Base-by-base conservation (phyloP, 2,329 filamentous ascomycete species). In the Erysiphe pulchra region DNA sequence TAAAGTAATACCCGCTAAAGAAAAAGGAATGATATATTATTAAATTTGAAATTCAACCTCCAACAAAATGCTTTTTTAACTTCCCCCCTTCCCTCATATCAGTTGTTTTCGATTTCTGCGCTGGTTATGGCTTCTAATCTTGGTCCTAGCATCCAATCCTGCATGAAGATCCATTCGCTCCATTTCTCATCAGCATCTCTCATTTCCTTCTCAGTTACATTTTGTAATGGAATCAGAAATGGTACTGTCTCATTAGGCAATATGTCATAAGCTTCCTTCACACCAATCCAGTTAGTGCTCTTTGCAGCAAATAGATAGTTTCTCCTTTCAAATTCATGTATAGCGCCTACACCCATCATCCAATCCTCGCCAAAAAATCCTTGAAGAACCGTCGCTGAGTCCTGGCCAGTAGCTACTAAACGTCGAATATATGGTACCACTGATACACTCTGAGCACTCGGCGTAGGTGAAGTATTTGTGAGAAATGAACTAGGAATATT, bases 351-450 rank as follows among this genome's bases (percentile, higher is more conserved):
- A 1, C 90, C 90, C 17, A 71, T 66, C 32, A 66, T 62, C 82
- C 86, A 98, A 57, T 92, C 80, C 51, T 94, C 82, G n/a, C 90
- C 90, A 55, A 95, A 98, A 64, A 94, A 93, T 11, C 85, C 85
- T 57, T 93, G 83, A 49, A 98, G 65, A n/a, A 95, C 77, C 0
- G 76, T 76, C 0, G 80, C 76, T 37, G 76, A 77, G 60, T 95
- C 90, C 64, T 92, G 90, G 1, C 86, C 87, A 0, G 87, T 95
- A 14, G 83, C 83, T 42, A 95, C 76, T 2, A 95, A 70, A 14
- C 90, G 81, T 32, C 87, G 78, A 50, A 95, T 77, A 60, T 92
- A 98, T 0, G 90, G 87, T 4, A 90, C 71, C 11, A 94, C 67
- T 1, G 81, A 84, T 41, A 86, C 68, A 6, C 49, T 42, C 17